Percentiles rank a stretch among this genome's conserved stretches.
Evolutionary conservation across 305 asterid genomes (phyloP).

Genomic region (Salvia sclarea): DNA sequence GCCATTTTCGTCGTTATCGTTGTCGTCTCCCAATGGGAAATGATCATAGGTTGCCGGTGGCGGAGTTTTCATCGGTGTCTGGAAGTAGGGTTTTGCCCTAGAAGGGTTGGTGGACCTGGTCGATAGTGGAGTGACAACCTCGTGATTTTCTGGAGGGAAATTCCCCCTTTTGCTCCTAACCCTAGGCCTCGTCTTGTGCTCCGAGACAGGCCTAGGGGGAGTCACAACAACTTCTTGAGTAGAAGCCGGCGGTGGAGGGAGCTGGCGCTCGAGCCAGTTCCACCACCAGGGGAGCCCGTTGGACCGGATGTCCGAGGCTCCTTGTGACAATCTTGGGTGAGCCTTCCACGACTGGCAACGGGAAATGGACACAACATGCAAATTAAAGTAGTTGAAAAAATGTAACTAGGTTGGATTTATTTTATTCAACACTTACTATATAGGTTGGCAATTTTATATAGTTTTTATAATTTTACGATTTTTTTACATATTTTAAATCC

Average conservation of each 20-base stretch:
- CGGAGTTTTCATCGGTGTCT: constrained; percentile 43
- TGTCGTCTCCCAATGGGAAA: constrained; percentile 50
- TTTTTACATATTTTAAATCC: background rate
- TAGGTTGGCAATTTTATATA: background rate
- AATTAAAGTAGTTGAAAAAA: background rate
- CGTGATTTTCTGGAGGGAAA: constrained; percentile 43
- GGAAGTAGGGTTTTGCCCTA: constrained; percentile 44
- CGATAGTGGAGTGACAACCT: constrained; percentile 66
- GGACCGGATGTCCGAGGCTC: constrained; percentile 46
- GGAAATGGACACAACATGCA: background rate
- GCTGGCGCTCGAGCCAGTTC: constrained; percentile 89
- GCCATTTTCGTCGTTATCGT: constrained; percentile 57
- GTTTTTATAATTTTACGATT: background rate
- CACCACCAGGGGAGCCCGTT: constrained; percentile 91
- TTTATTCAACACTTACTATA: background rate
- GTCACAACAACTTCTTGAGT: background rate
- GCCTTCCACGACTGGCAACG: constrained; percentile 61
- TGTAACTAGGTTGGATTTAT: background rate
- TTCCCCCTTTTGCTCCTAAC: constrained; percentile 34
- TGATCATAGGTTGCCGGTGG: constrained; percentile 41
- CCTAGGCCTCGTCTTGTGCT: constrained; percentile 53
- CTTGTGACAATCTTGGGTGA: constrained; percentile 44
- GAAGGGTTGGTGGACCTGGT: constrained; percentile 54
- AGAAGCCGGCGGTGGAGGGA: constrained; percentile 31
- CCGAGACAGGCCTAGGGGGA: constrained; percentile 59